These are phyloP conservation scores for Ceratobasidium theobromae DNA, from an alignment of 1,284 basidiomycete species.

Conservation along the genomic window DNA sequence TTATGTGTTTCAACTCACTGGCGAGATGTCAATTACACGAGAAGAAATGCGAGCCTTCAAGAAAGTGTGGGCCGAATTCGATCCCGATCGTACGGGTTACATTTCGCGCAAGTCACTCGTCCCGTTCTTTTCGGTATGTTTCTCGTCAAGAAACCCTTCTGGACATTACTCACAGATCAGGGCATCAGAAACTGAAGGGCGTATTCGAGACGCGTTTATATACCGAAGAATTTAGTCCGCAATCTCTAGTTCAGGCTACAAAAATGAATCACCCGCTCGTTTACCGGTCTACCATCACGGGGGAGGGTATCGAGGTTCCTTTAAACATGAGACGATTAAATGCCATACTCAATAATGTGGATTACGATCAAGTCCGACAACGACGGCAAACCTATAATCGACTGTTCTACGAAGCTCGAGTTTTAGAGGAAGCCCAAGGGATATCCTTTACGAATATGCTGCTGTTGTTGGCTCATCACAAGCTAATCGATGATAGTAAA, in stretches of 20 bases:
- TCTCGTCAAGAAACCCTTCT: background rate
- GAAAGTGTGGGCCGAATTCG: slow-evolving; percentile 87
- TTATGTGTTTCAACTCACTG: slow-evolving; percentile 86
- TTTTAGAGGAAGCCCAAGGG: slow-evolving; percentile 70
- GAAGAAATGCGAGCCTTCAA: slow-evolving; percentile 94
- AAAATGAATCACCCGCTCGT: slow-evolving; percentile 36
- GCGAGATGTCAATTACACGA: slow-evolving; percentile 78
- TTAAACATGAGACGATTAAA: slow-evolving; percentile 61
- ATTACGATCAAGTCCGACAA: slow-evolving; percentile 62
- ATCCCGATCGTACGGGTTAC: slow-evolving; percentile 77
- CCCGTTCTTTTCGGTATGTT: slow-evolving; percentile 77
- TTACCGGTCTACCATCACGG: slow-evolving; percentile 39
- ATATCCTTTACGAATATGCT: slow-evolving; percentile 94
- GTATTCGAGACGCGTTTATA: slow-evolving; percentile 87
- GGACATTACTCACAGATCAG: background rate
- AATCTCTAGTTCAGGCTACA: slow-evolving; percentile 48
- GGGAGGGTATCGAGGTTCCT: slow-evolving; percentile 53
- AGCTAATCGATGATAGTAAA: slow-evolving; percentile 85
- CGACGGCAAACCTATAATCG: slow-evolving; percentile 71
- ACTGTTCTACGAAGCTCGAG: slow-evolving; percentile 82
- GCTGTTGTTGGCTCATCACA: slow-evolving; percentile 85
- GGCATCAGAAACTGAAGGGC: slow-evolving; percentile 65
- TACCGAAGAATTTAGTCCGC: slow-evolving; percentile 64
- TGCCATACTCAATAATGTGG: slow-evolving; percentile 60
- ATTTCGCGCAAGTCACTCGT: slow-evolving; percentile 72